phyloP scores from a whole-genome alignment of 306 rosid species.

The Trifolium pratense region DNA sequence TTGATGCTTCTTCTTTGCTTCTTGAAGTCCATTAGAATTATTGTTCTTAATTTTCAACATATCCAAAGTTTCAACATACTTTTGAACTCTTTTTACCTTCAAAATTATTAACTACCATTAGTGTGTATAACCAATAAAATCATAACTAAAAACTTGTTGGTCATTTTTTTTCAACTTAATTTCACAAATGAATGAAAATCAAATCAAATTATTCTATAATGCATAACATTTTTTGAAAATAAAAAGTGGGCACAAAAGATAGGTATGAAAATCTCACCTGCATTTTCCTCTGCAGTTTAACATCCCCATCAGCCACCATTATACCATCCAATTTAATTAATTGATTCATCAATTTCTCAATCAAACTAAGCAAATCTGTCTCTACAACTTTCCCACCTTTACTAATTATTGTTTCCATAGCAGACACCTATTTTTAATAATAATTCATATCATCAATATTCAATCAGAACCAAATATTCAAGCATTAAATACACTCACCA shows the following conservation, averaged over 20 bases:
- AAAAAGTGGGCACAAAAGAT: neutral
- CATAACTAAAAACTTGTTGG: too few relatives aligned
- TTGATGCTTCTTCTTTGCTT: conserved; percentile 45
- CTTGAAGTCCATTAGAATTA: conserved; percentile 55
- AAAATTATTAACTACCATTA: conserved; percentile 36
- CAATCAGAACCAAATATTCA: conserved; percentile 36
- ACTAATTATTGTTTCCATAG: conserved; percentile 68
- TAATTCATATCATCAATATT: conserved; percentile 19
- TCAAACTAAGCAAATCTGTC: conserved; percentile 65
- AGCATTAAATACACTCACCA: conserved; percentile 31
- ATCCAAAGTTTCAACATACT: conserved; percentile 87
- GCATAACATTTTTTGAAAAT: neutral
- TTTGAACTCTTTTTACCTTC: conserved; percentile 90
- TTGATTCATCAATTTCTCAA: conserved; percentile 83
- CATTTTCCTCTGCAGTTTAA: conserved; percentile 86
- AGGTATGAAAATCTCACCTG: conserved; percentile 49
- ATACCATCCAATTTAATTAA: conserved; percentile 79
- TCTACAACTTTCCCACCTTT: conserved; percentile 84
- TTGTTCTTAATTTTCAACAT: conserved; percentile 74
- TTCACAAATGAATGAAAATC: neutral
- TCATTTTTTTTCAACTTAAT: too few relatives aligned
- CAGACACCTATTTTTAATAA: conserved; percentile 63
- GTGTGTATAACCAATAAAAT: neutral
- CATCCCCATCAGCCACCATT: conserved; percentile 83
- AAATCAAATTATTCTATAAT: too few relatives aligned